Percentiles rank a stretch among this genome's conserved stretches.
phyloP scores from a whole-genome alignment of 495 filamentous ascomycete species.

The Saxophila tyrrhenica region DNA sequence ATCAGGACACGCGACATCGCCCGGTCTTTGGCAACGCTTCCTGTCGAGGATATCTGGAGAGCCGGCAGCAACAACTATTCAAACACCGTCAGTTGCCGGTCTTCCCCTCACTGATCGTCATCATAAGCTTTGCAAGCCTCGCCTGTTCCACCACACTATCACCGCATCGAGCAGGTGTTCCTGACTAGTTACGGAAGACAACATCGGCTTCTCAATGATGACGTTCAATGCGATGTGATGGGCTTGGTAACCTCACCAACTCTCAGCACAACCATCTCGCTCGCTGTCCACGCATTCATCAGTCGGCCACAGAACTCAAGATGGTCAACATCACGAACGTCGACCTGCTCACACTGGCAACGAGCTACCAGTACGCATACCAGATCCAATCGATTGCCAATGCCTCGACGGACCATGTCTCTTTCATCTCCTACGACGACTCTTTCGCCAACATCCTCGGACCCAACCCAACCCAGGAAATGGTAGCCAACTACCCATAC shows the following conservation, averaged over 20 bases:
- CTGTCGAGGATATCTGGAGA: too few species aligned
- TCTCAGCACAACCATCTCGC: neutral
- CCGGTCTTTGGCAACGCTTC: too few species aligned
- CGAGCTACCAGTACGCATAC: slow-evolving; percentile 19
- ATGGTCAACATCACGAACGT: slow-evolving; percentile 24
- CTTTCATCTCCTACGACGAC: slow-evolving; percentile 24
- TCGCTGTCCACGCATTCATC: neutral
- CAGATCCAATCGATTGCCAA: slow-evolving; percentile 17
- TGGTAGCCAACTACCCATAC: slow-evolving; percentile 20
- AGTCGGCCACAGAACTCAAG: neutral
- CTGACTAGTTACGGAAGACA: neutral
- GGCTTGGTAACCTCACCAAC: neutral
- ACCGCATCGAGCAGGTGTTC: too few species aligned
- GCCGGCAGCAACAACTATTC: too few species aligned
- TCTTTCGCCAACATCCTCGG: slow-evolving; percentile 26
- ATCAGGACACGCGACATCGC: too few species aligned
- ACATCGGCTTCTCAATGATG: too few species aligned
- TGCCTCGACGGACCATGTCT: slow-evolving; percentile 20
- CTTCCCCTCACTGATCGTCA: too few species aligned
- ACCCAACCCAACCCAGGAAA: slow-evolving; percentile 19
- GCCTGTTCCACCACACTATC: too few species aligned
- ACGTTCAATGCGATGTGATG: neutral
- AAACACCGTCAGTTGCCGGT: too few species aligned
- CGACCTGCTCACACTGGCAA: slow-evolving; percentile 23
- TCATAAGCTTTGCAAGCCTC: too few species aligned